Conservation (phyloP, 1,284 basidiomycete species). For the Moesziomyces antarcticus region DNA sequence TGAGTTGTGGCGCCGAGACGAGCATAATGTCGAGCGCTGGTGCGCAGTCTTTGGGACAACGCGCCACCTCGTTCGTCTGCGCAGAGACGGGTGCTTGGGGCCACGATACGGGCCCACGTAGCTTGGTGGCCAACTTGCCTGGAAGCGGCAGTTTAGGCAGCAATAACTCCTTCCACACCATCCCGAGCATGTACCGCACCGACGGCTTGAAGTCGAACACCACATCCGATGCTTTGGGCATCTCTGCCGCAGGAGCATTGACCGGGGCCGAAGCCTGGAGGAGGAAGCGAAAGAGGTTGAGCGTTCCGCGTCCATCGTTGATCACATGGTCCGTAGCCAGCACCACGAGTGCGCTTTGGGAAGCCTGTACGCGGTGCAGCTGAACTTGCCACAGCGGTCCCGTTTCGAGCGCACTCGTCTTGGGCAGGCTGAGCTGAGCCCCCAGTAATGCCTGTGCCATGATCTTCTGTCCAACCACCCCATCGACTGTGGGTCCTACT, state of each 20-base stretch:
- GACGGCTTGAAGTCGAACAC: conserved; percentile 38
- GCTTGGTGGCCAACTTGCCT: conserved; percentile 1
- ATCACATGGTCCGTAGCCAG: conserved; percentile 30
- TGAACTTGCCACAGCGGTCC: conserved; percentile 24
- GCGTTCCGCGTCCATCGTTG: conserved; percentile 35
- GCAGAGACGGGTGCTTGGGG: conserved; percentile 1
- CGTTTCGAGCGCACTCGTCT: not conserved
- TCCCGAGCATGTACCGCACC: conserved; percentile 6
- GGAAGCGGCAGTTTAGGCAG: conserved; percentile 26
- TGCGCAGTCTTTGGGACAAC: conserved; percentile 1
- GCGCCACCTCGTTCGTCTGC: not conserved
- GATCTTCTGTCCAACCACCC: not conserved
- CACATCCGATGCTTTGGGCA: conserved; percentile 22
- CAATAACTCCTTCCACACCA: conserved; percentile 20
- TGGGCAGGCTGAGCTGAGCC: conserved; percentile 2
- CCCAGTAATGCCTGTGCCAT: conserved; percentile 2
- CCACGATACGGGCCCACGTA: conserved; percentile 17
- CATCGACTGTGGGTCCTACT: not conserved
- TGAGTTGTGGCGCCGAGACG: conserved; percentile 12
- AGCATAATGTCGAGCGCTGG: conserved; percentile 9
- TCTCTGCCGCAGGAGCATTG: not conserved
- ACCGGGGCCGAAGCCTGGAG: not conserved
- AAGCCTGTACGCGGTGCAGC: not conserved
- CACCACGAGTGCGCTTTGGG: not conserved
- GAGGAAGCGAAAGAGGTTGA: conserved; percentile 25